Conservation (phyloP, 164 flowering plant genomes). For the Kingdonia uniflora region DNA sequence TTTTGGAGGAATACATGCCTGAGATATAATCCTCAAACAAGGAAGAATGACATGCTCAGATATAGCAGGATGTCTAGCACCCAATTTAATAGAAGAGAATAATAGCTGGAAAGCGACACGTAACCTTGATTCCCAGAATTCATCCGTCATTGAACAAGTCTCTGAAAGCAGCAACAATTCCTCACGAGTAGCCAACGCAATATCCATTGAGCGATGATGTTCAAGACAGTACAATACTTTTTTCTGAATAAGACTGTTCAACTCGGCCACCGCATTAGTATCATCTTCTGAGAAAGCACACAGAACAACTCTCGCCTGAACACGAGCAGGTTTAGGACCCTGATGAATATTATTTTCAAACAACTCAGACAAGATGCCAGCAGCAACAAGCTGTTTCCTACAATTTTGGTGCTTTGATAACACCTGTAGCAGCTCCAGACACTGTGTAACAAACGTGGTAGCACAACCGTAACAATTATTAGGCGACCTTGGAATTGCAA, state of each 20-base stretch:
- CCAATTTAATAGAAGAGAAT: slow-evolving; percentile 83
- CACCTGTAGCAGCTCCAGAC: slow-evolving; percentile 83
- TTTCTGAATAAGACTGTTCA: slow-evolving; percentile 75
- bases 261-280: slow-evolving; percentile 67
- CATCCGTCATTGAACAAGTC: slow-evolving; percentile 87
- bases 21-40: slow-evolving; percentile 82
- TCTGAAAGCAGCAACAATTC: slow-evolving; percentile 91
- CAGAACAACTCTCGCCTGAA: slow-evolving; percentile 90
- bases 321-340: slow-evolving; percentile 86
- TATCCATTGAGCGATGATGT: slow-evolving; percentile 97
- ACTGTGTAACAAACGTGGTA: slow-evolving; percentile 84
- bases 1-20: slow-evolving; percentile 97
- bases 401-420: slow-evolving; percentile 69
- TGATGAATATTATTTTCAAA: slow-evolving; percentile 98
- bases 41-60: slow-evolving; percentile 96
- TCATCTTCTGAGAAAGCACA: slow-evolving; percentile 95
- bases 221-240: slow-evolving; percentile 95
- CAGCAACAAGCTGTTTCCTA: slow-evolving; percentile 82
- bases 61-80: slow-evolving; percentile 94
- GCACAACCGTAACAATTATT: slow-evolving; percentile 99
- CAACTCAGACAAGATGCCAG: slow-evolving; percentile 85
- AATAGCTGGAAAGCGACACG: slow-evolving; percentile 88
- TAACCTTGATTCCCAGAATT: slow-evolving; percentile 95
- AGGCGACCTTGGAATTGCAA: slow-evolving; percentile 70
- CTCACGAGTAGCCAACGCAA: slow-evolving; percentile 83